phyloP scores from a whole-genome alignment of 192 early-diverging fungal genomes.

The Ambispora gerdemannii region DNA sequence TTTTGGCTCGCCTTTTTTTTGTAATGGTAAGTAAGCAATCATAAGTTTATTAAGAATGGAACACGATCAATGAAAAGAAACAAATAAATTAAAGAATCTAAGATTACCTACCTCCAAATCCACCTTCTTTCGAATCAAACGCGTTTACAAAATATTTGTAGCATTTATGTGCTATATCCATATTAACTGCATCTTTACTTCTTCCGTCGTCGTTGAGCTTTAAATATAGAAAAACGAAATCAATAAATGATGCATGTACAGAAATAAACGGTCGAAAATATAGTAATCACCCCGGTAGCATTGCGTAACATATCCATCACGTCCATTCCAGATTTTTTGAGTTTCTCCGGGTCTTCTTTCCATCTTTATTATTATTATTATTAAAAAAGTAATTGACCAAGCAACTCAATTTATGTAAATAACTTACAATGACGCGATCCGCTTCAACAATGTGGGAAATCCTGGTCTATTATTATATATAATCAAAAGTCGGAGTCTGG shows the following conservation, averaged over 20 bases:
- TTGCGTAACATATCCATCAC: conserved; percentile 42
- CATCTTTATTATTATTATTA: conserved; percentile 36
- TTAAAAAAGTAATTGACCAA: neutral
- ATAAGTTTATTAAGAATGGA: neutral
- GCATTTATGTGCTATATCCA: conserved; percentile 31
- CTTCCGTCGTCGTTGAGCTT: conserved; percentile 11
- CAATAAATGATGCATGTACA: neutral
- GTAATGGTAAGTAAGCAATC: neutral
- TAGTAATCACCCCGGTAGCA: neutral
- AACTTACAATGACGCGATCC: conserved; percentile 32
- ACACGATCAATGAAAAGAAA: too few relatives aligned
- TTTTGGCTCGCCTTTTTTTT: conserved; percentile 47
- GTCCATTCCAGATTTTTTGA: conserved; percentile 37
- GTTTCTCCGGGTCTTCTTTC: conserved; percentile 34
- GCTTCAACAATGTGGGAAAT: conserved; percentile 36
- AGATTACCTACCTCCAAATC: conserved; percentile 54
- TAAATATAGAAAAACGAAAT: neutral
- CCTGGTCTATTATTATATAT: conserved; percentile 30
- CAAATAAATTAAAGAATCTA: too few relatives aligned
- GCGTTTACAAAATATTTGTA: conserved; percentile 38
- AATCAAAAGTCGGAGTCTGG: neutral
- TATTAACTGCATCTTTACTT: conserved; percentile 9
- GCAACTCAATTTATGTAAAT: neutral
- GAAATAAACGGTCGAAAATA: neutral
- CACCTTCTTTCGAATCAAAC: conserved; percentile 52